phyloP scores from a whole-genome alignment of 257 asterid species.

The Cordia subcordata region DNA sequence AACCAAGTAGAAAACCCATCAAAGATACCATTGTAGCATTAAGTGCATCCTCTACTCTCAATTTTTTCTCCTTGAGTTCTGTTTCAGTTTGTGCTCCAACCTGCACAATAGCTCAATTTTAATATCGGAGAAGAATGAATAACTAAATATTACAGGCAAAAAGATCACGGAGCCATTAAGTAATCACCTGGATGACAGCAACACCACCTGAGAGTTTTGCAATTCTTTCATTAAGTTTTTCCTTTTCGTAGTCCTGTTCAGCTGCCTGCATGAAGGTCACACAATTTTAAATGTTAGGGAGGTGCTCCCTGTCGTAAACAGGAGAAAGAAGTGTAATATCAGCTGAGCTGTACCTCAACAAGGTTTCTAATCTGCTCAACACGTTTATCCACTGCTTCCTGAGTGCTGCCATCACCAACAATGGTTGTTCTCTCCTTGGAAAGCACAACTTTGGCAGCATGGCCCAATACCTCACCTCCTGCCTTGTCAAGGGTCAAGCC shows the following conservation, averaged over 20 bases:
- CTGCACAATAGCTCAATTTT: constrained; percentile 8
- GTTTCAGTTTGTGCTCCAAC: constrained; percentile 50
- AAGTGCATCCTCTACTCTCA: constrained; percentile 47
- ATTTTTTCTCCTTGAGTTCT: constrained; percentile 40
- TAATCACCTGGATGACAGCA: constrained; percentile 40
- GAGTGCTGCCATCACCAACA: constrained; percentile 36
- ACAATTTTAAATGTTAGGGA: background rate
- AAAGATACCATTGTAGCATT: constrained; percentile 35
- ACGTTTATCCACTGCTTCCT: constrained; percentile 32
- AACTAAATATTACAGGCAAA: background rate
- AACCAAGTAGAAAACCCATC: background rate
- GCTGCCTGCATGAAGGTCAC: constrained; percentile 18
- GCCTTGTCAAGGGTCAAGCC: constrained; percentile 29
- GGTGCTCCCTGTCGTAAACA: background rate
- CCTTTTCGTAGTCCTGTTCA: constrained; percentile 32
- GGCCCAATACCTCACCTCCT: constrained; percentile 34
- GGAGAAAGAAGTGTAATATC: background rate
- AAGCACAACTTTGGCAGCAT: constrained; percentile 39
- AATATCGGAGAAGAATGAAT: background rate
- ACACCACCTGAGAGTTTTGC: constrained; percentile 54
- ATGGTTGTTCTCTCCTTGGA: constrained; percentile 37
- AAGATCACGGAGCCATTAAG: background rate
- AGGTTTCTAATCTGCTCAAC: constrained; percentile 36
- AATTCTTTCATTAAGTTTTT: constrained; percentile 38
- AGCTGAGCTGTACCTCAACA: constrained; percentile 13